Conservation (phyloP, 805 yeast species). For the Metschnikowia rubicola region DNA sequence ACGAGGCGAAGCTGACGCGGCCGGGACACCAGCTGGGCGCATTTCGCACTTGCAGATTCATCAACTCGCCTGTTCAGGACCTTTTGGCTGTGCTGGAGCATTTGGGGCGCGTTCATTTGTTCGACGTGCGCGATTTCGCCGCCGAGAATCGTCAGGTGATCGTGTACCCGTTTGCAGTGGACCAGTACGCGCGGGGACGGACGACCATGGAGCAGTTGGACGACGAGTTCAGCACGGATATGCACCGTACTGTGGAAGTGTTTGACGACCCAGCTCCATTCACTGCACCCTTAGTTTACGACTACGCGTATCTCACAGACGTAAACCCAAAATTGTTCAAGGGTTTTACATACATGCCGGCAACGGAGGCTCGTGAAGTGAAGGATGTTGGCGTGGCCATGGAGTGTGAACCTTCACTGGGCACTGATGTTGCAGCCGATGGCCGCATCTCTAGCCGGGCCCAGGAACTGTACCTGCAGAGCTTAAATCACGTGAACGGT, state of each 20-base stretch:
- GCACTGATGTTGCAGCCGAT: background rate
- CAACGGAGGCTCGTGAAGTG: background rate
- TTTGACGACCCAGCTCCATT: slow-evolving; percentile 14
- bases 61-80: slow-evolving; percentile 66
- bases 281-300: slow-evolving; percentile 41
- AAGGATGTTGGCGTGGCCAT: background rate
- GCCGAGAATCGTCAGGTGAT: slow-evolving; percentile 51
- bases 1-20: slow-evolving; percentile 59
- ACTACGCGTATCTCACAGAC: slow-evolving; percentile 36
- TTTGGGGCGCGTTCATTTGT: slow-evolving; percentile 78
- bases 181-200: slow-evolving; percentile 34
- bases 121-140: slow-evolving; percentile 67
- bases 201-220: slow-evolving; percentile 1
- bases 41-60: slow-evolving; percentile 55
- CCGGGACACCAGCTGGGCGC: slow-evolving; percentile 56
- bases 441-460: slow-evolving; percentile 7
- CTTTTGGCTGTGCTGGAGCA: slow-evolving; percentile 77
- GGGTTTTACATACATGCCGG: slow-evolving; percentile 32
- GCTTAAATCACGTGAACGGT: slow-evolving; percentile 36
- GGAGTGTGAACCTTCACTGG: background rate
- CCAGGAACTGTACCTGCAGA: slow-evolving; percentile 29
- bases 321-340: slow-evolving; percentile 37
- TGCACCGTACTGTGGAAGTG: slow-evolving; percentile 9
- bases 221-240: slow-evolving; percentile 3
- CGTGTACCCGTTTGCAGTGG: slow-evolving; percentile 53